Evolutionary conservation across 805 yeast species (phyloP), one percentile per base, ranked within the genome.

Genomic region (Metschnikowia proteae): DNA sequence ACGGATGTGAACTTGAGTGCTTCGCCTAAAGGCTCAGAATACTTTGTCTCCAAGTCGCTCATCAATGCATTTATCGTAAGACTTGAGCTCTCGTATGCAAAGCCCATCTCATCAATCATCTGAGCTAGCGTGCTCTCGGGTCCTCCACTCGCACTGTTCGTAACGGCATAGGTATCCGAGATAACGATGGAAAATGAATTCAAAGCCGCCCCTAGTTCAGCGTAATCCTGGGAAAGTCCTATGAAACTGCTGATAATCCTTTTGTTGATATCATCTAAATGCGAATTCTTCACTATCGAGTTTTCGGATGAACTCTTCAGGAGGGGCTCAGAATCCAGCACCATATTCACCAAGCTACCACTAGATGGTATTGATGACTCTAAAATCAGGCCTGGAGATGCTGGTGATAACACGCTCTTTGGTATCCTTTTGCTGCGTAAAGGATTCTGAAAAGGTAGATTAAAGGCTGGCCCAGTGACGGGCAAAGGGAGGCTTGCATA

Each of bases 21-120:
- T 60, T 84, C 89, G 1, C 83, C 83, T 41, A 84, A 65, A 3
- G 88, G 88, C 60, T 84, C 89, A 6, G 81, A 75, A 57, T 83
- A 83, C 47, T 80, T 80, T 1, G 81, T 75, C 45, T 79, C 80
- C 43, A 84, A 64, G 33, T 78, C 77, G 9, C 73, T 65, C 4
- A 81, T 77, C 8, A 84, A 70, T 1, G 76, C 62, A 57, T 81
- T 71, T 53, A 82, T 68, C n/a, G 81, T 61, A 52, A 80, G 62
- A 60, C 73, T 75, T 40, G 78, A 81, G 35, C 83, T 78, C 64
- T 94, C 98, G 53, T 88, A 83, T 1, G 90, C 85, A 60, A 87
- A 90, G 1, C 98, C 97, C 28, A 89, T 80, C 53, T 82, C 81
- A 61, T 94, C 98, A 51, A 88, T 61, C 1, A 72, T 57, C 8